A percentile compares a stretch with the other conserved stretches of the same genome.
Conservation (phyloP, 345 rosid genomes). For the Lumnitzera littorea region DNA sequence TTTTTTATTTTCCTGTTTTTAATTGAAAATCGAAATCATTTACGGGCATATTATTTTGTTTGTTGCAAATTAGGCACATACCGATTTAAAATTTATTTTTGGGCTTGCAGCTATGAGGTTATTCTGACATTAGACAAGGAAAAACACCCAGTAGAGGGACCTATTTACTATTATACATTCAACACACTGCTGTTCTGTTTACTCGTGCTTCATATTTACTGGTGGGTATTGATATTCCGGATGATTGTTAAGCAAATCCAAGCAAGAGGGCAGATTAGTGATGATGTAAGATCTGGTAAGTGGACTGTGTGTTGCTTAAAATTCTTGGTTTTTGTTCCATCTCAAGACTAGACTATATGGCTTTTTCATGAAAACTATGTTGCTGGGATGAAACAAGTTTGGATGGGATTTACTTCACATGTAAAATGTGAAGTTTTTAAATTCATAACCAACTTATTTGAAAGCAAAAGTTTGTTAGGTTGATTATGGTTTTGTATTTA, state of each 20-base stretch:
- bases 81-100: not conserved
- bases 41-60: not conserved
- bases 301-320: not conserved
- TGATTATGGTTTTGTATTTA: too few species aligned
- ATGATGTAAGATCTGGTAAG: conserved; percentile 90
- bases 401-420: too few species aligned
- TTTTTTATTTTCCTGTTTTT: too few species aligned
- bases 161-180: conserved; percentile 67
- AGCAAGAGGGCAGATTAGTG: conserved; percentile 65
- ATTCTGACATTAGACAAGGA: conserved; percentile 55
- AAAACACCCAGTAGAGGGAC: conserved; percentile 49
- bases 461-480: too few species aligned
- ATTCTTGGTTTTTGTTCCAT: not conserved
- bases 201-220: conserved; percentile 76
- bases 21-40: too few species aligned
- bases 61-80: not conserved
- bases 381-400: too few species aligned
- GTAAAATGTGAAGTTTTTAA: too few species aligned
- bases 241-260: conserved; percentile 79
- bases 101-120: conserved; percentile 67
- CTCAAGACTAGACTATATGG: too few species aligned
- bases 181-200: conserved; percentile 66
- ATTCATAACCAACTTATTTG: too few species aligned
- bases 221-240: conserved; percentile 85
- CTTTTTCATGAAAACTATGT: too few species aligned